A percentile compares a stretch with the other conserved stretches of the same genome.
These are phyloP conservation scores for Colletotrichum sp. DNA, from an alignment of 2,329 filamentous ascomycete species.

Conservation along the genomic window DNA sequence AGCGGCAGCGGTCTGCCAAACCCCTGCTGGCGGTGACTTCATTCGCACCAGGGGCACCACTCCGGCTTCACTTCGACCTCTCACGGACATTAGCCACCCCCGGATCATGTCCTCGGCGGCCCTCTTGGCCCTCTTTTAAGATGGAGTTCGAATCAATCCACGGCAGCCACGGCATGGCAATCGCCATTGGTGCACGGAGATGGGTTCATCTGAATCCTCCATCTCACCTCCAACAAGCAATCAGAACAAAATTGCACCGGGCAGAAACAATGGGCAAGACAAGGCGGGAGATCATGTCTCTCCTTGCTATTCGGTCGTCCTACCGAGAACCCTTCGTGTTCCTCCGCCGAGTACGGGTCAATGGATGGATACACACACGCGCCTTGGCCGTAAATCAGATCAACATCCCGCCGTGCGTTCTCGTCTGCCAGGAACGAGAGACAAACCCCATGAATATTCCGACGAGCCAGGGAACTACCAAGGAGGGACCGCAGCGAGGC, in stretches of 20 bases:
- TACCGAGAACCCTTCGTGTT: neutral
- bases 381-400: neutral
- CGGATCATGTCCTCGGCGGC: neutral
- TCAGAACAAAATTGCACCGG: neutral
- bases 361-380: neutral
- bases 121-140: neutral
- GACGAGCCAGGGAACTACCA: neutral
- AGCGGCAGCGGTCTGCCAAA: conserved; percentile 1
- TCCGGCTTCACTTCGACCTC: neutral
- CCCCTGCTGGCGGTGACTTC: neutral
- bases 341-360: neutral
- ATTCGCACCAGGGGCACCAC: neutral
- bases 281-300: neutral
- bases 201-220: neutral
- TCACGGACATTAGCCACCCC: neutral
- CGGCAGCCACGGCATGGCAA: neutral
- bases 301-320: neutral
- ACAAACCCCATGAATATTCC: neutral
- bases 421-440: neutral
- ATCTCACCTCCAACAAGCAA: neutral
- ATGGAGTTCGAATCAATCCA: neutral
- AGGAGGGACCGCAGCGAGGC: neutral
- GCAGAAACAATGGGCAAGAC: neutral
- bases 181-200: neutral
- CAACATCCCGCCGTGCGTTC: neutral